Base-by-base conservation (phyloP, 192 early-diverging fungal species). In the Rhizophagus prolifer region DNA sequence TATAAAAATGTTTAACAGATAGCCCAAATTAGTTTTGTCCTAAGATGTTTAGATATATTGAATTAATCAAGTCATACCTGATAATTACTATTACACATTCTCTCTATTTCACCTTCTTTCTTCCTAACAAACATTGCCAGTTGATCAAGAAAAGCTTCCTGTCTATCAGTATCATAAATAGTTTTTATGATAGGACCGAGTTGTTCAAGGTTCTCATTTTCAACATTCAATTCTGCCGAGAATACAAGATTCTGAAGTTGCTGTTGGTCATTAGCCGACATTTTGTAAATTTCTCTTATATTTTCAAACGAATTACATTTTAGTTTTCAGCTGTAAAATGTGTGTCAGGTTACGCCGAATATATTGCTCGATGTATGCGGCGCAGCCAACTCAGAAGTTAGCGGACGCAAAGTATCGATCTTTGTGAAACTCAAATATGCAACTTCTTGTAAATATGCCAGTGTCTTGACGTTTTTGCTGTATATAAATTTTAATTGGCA, bases 41-140 rank as follows among this genome's bases (percentile, higher is more conserved):
- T 16, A 61, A 34, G 10, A 50, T n/a, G 26, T 36, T 3, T 12
- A 34, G 2, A 23, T 31, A 66, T 47, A 34, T 21, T 16, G 19
- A 64, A 10, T 47, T 13, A 30, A 14, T 4, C 9, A 36, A 47
- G 21, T 64, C 80, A 58, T 70, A 94, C 96, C 86, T 98, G 93
- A 82, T 97, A 97, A 82, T 99, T 94, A 81, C 91, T 89, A 79
- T 93, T 94, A 84, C 98, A 99, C 86, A 99, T 94, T 71, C 93
- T 91, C 86, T 98, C 96, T 75, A 99, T 99, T 82, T 99, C 98
- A 38, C 88, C 87, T 76, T 98, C 96, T 77, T 98, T 98, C 66
- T 90, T 89, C 66, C 90, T 84, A 31, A 95, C 92, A 79, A 97
- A 95, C 46, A 85, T 47, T 38, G 90, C 86, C 19, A 99, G 88